A percentile compares a stretch with the other conserved stretches of the same genome.
Evolutionary conservation across 495 filamentous ascomycete species (phyloP).

Genomic region (Penicillium alfredii): DNA sequence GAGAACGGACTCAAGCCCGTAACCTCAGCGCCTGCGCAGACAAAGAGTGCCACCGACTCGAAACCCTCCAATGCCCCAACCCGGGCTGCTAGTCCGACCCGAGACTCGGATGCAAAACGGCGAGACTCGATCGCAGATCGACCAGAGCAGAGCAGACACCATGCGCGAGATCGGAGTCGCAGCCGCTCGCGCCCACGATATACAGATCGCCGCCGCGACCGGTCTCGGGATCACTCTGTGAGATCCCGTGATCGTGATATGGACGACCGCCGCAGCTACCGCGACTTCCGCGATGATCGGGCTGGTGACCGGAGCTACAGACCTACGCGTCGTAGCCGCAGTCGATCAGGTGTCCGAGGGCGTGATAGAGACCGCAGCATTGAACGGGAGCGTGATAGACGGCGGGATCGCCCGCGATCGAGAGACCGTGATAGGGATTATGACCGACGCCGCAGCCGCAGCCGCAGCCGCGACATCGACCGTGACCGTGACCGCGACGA

Average conservation of each 20-base stretch:
- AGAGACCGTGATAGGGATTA: constrained; percentile 27
- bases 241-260: constrained; percentile 33
- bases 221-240: constrained; percentile 31
- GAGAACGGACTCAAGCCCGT: constrained; percentile 40
- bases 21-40: constrained; percentile 11
- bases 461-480: constrained; percentile 26
- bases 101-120: constrained; percentile 19
- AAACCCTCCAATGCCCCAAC: constrained; percentile 26
- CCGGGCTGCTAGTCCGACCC: constrained; percentile 24
- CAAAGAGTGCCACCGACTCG: constrained; percentile 25
- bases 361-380: constrained; percentile 28
- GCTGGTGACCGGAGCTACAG: constrained; percentile 33
- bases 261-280: constrained; percentile 29
- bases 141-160: constrained; percentile 18
- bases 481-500: constrained; percentile 24
- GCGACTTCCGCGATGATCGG: constrained; percentile 31
- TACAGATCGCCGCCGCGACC: constrained; percentile 26
- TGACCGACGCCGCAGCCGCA: constrained; percentile 17
- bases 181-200: constrained; percentile 29
- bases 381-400: constrained; percentile 30
- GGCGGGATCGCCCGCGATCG: constrained; percentile 33
- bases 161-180: constrained; percentile 27
- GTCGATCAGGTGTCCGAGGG: constrained; percentile 26
- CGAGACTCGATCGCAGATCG: constrained; percentile 31
- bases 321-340: constrained; percentile 34